Conservation (phyloP, 2,329 filamentous ascomycete species). For the Sarocladium oryzae region DNA sequence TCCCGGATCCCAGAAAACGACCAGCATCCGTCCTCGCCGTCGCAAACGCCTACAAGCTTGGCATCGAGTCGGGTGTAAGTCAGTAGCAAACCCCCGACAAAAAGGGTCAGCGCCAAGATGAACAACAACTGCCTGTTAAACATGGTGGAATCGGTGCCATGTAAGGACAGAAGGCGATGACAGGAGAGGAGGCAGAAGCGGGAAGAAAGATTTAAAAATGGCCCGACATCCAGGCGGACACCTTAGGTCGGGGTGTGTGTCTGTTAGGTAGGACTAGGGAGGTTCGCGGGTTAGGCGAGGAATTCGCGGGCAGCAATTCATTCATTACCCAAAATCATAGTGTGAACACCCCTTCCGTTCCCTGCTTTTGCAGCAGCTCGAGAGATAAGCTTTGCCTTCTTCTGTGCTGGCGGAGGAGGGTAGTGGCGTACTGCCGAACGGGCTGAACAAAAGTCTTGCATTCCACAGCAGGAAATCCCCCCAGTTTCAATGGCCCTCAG, state of each 20-base stretch:
- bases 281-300: no score
- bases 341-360: not conserved
- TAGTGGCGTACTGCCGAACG: not conserved
- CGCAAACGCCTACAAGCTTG: not conserved
- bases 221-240: no score
- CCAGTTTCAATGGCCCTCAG: no score
- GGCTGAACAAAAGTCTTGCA: not conserved
- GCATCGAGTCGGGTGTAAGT: not conserved
- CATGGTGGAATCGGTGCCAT: not conserved
- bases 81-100: not conserved
- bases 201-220: no score
- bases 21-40: not conserved
- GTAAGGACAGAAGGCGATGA: not conserved
- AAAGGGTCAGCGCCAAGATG: not conserved
- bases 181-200: not conserved
- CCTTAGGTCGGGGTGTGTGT: no score
- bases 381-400: not conserved
- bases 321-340: no score
- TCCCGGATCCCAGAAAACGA: not conserved
- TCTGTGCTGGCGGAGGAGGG: not conserved
- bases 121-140: not conserved
- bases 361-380: not conserved
- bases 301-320: no score
- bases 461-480: not conserved
- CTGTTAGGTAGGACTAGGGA: no score